These are phyloP conservation scores for Naganishia liquefaciens DNA, from an alignment of 1,284 basidiomycete species.

Conservation along the genomic window DNA sequence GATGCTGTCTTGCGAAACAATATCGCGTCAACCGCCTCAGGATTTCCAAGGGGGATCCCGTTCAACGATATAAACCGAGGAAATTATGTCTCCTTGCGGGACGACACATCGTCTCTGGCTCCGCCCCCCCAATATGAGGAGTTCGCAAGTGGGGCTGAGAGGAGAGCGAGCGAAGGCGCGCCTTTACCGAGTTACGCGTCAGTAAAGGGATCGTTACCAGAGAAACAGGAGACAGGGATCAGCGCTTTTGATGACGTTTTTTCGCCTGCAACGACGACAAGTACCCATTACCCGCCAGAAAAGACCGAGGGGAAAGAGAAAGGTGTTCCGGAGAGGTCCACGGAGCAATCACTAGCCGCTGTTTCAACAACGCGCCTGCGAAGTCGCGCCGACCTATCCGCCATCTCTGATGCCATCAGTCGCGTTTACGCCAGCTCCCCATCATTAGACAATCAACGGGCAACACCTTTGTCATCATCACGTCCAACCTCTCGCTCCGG, in stretches of 20 bases:
- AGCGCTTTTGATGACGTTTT: too few species aligned
- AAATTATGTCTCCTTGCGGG: neutral
- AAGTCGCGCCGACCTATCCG: constrained; percentile 20
- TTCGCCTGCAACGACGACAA: too few species aligned
- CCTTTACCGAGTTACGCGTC: constrained; percentile 2
- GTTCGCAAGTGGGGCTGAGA: neutral
- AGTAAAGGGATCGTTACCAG: neutral
- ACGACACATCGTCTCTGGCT: constrained; percentile 6
- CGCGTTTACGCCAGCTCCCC: constrained; percentile 27
- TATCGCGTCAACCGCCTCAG: neutral
- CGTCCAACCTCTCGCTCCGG: neutral
- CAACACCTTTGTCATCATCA: neutral
- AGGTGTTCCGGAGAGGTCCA: too few species aligned
- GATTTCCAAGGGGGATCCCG: neutral
- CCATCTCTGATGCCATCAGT: constrained; percentile 28
- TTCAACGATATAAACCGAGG: neutral
- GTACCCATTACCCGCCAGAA: neutral
- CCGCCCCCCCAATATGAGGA: constrained; percentile 18
- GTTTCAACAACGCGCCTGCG: neutral
- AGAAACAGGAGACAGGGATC: neutral
- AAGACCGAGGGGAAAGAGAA: constrained; percentile 1
- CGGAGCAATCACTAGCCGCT: neutral
- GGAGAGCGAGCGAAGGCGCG: neutral
- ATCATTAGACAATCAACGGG: constrained; percentile 26
- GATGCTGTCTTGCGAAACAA: constrained; percentile 1